A percentile compares a stretch with the other conserved stretches of the same genome.
phyloP scores from a whole-genome alignment of 2,329 filamentous ascomycete genomes.

The Neurospora sp. region DNA sequence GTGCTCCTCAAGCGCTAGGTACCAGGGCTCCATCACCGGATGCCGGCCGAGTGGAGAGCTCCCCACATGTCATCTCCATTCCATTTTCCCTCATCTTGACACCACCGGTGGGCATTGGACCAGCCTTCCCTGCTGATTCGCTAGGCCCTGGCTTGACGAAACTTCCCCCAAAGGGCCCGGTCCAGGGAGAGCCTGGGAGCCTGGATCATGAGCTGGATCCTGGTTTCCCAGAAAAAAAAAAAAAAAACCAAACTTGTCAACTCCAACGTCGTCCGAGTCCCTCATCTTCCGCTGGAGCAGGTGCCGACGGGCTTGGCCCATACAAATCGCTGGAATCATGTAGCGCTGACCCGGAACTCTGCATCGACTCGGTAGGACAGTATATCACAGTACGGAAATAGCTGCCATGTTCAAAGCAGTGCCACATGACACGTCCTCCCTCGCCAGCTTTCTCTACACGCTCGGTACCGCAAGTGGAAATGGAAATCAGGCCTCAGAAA shows the following conservation, averaged over 20 bases:
- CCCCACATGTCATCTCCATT: neutral
- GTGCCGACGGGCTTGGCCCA: neutral
- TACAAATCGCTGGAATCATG: neutral
- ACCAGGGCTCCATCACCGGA: neutral
- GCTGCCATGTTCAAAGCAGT: neutral
- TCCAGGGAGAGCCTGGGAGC: neutral
- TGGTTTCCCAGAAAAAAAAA: neutral
- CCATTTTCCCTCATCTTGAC: neutral
- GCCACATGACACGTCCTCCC: neutral
- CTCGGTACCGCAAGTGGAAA: neutral
- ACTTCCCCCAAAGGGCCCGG: neutral
- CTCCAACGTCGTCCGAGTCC: neutral
- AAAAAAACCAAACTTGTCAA: neutral
- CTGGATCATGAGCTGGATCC: neutral
- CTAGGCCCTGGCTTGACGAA: neutral
- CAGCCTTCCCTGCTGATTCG: neutral
- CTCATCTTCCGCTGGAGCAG: neutral
- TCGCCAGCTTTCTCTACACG: neutral
- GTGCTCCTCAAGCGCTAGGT: neutral
- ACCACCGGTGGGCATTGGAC: neutral
- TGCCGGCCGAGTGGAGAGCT: neutral
- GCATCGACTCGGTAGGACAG: neutral
- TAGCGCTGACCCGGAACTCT: neutral
- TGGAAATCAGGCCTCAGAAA: neutral
- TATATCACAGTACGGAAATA: neutral